Conservation (phyloP, 495 filamentous ascomycete species). For the Corynascus novoguineensis region DNA sequence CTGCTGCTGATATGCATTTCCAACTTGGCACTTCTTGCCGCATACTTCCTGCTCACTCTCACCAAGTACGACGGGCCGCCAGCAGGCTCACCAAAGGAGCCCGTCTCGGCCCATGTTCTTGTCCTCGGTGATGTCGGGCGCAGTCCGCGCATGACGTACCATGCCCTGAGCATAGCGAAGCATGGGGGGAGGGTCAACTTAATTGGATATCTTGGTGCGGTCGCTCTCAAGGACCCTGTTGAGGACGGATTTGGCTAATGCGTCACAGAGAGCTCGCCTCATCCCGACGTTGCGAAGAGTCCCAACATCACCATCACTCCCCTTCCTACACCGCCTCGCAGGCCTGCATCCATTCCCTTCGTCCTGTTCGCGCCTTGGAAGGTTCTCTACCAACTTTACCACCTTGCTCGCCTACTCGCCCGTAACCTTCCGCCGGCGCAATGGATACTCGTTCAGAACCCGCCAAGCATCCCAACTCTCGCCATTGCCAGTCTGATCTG, state of each 20-base stretch:
- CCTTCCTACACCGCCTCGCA: slow-evolving; percentile 29
- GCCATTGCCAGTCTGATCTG: slow-evolving; percentile 66
- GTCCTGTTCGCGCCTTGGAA: slow-evolving; percentile 77
- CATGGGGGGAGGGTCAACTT: slow-evolving; percentile 75
- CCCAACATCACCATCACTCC: slow-evolving; percentile 55
- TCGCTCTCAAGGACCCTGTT: not conserved
- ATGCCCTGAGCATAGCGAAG: slow-evolving; percentile 86
- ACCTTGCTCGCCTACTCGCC: slow-evolving; percentile 62
- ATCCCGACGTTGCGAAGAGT: slow-evolving; percentile 66
- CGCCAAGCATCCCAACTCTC: slow-evolving; percentile 89
- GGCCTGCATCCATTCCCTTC: slow-evolving; percentile 45
- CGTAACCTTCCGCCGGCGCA: slow-evolving; percentile 65
- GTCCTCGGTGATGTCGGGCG: slow-evolving; percentile 97
- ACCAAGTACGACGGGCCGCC: slow-evolving; percentile 22
- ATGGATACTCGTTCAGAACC: slow-evolving; percentile 91
- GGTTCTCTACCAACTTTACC: slow-evolving; percentile 71
- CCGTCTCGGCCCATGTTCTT: slow-evolving; percentile 66
- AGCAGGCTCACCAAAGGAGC: slow-evolving; percentile 20
- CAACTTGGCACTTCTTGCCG: not conserved
- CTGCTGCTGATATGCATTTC: slow-evolving; percentile 1
- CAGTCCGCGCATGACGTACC: slow-evolving; percentile 98
- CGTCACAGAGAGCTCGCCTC: slow-evolving; percentile 44
- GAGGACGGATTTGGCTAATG: not conserved
- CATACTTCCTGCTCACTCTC: slow-evolving; percentile 10
- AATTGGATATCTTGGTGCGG: slow-evolving; percentile 76